Evolutionary conservation across 371 early-diverging fungal genomes (phyloP), one percentile per base, ranked within the genome.

Genomic region (Mortierella sp.): DNA sequence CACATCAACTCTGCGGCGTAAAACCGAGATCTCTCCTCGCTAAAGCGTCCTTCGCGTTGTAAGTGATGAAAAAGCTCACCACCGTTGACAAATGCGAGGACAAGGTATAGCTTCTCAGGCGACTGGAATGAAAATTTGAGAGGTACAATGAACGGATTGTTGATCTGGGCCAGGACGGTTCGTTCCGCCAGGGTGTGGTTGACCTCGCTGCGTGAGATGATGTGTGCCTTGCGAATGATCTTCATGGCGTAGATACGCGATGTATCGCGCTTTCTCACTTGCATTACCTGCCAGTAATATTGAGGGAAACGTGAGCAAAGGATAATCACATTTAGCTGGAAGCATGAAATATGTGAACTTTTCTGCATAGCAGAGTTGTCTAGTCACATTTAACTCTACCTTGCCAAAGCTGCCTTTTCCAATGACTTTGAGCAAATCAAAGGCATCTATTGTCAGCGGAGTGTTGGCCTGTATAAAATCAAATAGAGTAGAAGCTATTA

Each of bases 231-330:
- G 63, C 91, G 90, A 61, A 98, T 81, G 43, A 97, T 96, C 84
- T 99, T 99, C 94, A 99, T 95, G 57, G 99, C 99, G 83, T 98
- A 97, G 82, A 97, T 96, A 63, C 97, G 93, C 69, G 91, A 92
- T 22, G 96, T 96, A 80, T 97, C 96, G 70, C 92, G 92, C 84
- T 98, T 96, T 53, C 96, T 93, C 28, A 97, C 97, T 82, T 97
- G 97, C 90, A 97, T 95, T 15, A 99, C 95, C 89, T 89, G 68
- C 23, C 45, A 58, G 45, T 26, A 9, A n/a, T 17, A 23, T 53
- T 6, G 28, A 28, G 1, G 32, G 29, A 29, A 22, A 57, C 31
- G 3, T 32, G 10, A 22, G n/a, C 3, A 40, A 66, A 47, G 59
- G 31, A 61, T 10, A n/a, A 31, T n/a, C 19, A 19, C 12, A 29